phyloP scores from a whole-genome alignment of 129 eudicot species.

The Lactuca sativa region DNA sequence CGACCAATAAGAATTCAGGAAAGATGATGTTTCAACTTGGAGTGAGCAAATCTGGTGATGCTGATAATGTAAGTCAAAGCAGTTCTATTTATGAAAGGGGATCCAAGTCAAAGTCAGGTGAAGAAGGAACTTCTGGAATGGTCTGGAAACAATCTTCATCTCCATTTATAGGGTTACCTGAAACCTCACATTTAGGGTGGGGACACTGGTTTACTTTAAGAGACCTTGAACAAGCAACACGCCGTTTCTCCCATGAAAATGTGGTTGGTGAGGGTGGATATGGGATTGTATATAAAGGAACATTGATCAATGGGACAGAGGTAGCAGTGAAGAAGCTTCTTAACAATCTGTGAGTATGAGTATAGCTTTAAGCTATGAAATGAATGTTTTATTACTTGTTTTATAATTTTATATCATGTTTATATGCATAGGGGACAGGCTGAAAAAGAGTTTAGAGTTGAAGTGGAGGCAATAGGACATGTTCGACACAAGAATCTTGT shows the following conservation, averaged over 20 bases:
- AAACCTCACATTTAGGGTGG: conserved; percentile 95
- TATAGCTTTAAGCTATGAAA: neutral
- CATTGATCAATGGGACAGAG: conserved; percentile 74
- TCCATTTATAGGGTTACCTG: conserved; percentile 88
- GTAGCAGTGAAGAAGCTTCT: conserved; percentile 94
- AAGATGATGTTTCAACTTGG: conserved; percentile 72
- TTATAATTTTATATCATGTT: conserved; percentile 10
- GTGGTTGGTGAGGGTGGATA: conserved; percentile 97
- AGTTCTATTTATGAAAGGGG: conserved; percentile 75
- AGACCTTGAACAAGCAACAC: conserved; percentile 84
- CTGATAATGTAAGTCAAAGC: conserved; percentile 70
- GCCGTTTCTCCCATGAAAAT: conserved; percentile 60
- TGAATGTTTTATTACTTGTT: neutral
- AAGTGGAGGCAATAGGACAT: conserved; percentile 98
- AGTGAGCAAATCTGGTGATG: conserved; percentile 67
- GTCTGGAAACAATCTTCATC: conserved; percentile 63
- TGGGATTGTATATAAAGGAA: conserved; percentile 86
- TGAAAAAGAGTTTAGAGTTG: conserved; percentile 91
- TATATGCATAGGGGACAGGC: conserved; percentile 80
- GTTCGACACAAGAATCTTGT: conserved; percentile 96
- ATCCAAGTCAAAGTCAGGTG: conserved; percentile 74
- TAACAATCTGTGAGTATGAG: conserved; percentile 91
- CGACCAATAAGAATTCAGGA: conserved; percentile 55
- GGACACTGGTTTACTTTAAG: conserved; percentile 98
- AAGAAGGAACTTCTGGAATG: conserved; percentile 79